These are phyloP conservation scores for Pseudonectria buxi DNA, from an alignment of 2,329 filamentous ascomycete species.

Conservation along the genomic window DNA sequence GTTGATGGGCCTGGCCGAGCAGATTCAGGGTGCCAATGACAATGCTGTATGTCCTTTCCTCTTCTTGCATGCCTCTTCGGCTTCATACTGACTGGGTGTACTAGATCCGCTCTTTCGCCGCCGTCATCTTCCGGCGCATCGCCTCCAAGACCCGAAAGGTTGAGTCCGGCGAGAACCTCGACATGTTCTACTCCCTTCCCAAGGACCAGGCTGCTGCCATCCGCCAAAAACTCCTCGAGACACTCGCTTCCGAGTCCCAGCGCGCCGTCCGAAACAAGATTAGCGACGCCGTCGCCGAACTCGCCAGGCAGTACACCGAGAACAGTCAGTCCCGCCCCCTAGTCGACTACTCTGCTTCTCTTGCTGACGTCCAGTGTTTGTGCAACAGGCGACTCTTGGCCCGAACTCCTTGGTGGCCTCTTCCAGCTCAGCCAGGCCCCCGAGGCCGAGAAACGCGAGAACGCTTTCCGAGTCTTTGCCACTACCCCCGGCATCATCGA, in stretches of 20 bases:
- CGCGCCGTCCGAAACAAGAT: slow-evolving; percentile 84
- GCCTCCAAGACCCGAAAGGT: slow-evolving; percentile 82
- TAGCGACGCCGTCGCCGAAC: slow-evolving; percentile 92
- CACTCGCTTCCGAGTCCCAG: slow-evolving; percentile 65
- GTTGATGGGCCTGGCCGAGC: slow-evolving; percentile 89
- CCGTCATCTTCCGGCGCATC: slow-evolving; percentile 91
- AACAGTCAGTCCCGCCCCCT: slow-evolving; percentile 55
- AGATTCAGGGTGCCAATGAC: slow-evolving; percentile 73
- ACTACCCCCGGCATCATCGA: slow-evolving; percentile 94
- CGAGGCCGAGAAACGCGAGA: slow-evolving; percentile 79
- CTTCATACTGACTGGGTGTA: not conserved
- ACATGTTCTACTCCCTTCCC: slow-evolving; percentile 77
- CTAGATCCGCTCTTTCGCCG: slow-evolving; percentile 82
- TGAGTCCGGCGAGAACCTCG: slow-evolving; percentile 61
- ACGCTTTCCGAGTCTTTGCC: slow-evolving; percentile 89
- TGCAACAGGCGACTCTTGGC: slow-evolving; percentile 70
- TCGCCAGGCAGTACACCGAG: slow-evolving; percentile 91
- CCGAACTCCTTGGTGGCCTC: slow-evolving; percentile 76
- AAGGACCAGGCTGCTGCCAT: slow-evolving; percentile 70
- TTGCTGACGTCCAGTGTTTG: slow-evolving; percentile 6
- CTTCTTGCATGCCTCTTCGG: not conserved
- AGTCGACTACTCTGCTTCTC: not conserved
- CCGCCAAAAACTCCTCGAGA: slow-evolving; percentile 74
- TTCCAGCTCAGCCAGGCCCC: slow-evolving; percentile 86
- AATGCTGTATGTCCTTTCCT: slow-evolving; percentile 47